phyloP scores from a whole-genome alignment of 2,329 filamentous ascomycete species.

The Aspergillus brunneoviolaceus region DNA sequence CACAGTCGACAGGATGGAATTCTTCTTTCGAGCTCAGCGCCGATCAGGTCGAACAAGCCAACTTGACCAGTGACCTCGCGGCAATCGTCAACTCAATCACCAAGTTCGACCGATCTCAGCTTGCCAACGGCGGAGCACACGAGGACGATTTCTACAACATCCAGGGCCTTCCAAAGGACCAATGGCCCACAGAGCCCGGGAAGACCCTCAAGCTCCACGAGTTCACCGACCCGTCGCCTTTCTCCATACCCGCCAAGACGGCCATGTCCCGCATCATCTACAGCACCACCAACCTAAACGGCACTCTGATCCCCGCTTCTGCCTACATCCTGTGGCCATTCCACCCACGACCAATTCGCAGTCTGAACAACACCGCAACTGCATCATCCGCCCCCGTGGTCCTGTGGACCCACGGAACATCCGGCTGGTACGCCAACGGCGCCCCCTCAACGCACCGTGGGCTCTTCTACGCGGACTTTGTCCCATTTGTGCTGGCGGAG shows the following conservation, averaged over 20 bases:
- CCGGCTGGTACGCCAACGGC: constrained; percentile 40
- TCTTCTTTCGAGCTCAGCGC: constrained; percentile 14
- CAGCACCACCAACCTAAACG: constrained; percentile 48
- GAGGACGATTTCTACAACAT: constrained; percentile 19
- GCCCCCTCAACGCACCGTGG: constrained; percentile 45
- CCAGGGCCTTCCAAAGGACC: constrained; percentile 9
- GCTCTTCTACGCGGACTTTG: constrained; percentile 44
- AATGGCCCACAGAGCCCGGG: constrained; percentile 16
- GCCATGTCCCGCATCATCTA: constrained; percentile 52
- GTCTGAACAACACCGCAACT: not conserved
- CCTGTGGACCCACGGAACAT: constrained; percentile 49
- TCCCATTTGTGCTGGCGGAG: constrained; percentile 42
- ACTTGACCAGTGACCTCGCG: constrained; percentile 7
- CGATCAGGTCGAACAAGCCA: constrained; percentile 8
- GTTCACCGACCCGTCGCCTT: constrained; percentile 16
- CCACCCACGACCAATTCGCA: constrained; percentile 19
- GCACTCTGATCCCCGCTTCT: constrained; percentile 49
- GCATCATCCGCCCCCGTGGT: constrained; percentile 30
- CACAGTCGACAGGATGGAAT: constrained; percentile 15
- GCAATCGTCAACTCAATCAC: constrained; percentile 13
- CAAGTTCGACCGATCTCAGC: constrained; percentile 18
- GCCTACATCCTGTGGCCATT: constrained; percentile 55
- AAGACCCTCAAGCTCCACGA: constrained; percentile 16
- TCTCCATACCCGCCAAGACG: constrained; percentile 17
- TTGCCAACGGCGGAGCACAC: constrained; percentile 21